Percentiles rank a stretch among this genome's conserved stretches.
Conservation (phyloP, 345 rosid species). For the Viola odorata region DNA sequence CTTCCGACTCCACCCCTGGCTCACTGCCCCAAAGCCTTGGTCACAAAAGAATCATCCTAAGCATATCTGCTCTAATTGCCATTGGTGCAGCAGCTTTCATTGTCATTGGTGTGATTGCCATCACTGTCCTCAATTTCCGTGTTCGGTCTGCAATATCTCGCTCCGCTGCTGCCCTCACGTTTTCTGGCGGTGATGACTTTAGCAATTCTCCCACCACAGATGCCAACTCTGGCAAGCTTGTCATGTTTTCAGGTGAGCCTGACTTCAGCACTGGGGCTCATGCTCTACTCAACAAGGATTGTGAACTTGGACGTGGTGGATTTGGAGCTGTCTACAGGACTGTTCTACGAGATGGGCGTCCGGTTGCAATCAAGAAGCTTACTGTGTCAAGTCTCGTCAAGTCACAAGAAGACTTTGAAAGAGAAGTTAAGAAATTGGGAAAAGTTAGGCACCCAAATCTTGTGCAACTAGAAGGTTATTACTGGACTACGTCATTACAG, state of each 20-base stretch:
- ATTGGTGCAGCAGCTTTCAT: constrained; percentile 98
- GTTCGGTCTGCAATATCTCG: constrained; percentile 59
- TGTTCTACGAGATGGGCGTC: constrained; percentile 60
- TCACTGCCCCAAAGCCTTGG: constrained; percentile 26
- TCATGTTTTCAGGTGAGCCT: constrained; percentile 94
- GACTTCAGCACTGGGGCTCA: constrained; percentile 89
- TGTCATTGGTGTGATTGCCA: constrained; percentile 83
- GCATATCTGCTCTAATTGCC: constrained; percentile 90
- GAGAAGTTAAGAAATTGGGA: constrained; percentile 85
- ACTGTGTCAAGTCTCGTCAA: constrained; percentile 95
- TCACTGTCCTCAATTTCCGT: constrained; percentile 80
- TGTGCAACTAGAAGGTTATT: constrained; percentile 85
- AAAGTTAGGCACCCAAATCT: constrained; percentile 73
- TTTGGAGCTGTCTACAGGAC: constrained; percentile 95
- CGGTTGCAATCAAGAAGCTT: constrained; percentile 95
- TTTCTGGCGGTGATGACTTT: constrained; percentile 76
- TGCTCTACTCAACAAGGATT: constrained; percentile 90
- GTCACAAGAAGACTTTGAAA: constrained; percentile 89
- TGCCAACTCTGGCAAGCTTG: constrained; percentile 96
- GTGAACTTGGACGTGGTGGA: constrained; percentile 97
- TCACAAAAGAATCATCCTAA: constrained; percentile 76
- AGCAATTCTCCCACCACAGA: constrained; percentile 79
- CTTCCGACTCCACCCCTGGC: constrained; percentile 37
- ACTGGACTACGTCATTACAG: constrained; percentile 94
- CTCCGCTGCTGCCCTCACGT: constrained; percentile 59